phyloP scores from a whole-genome alignment of 331 rosid species.

The Prunus yedoensis region DNA sequence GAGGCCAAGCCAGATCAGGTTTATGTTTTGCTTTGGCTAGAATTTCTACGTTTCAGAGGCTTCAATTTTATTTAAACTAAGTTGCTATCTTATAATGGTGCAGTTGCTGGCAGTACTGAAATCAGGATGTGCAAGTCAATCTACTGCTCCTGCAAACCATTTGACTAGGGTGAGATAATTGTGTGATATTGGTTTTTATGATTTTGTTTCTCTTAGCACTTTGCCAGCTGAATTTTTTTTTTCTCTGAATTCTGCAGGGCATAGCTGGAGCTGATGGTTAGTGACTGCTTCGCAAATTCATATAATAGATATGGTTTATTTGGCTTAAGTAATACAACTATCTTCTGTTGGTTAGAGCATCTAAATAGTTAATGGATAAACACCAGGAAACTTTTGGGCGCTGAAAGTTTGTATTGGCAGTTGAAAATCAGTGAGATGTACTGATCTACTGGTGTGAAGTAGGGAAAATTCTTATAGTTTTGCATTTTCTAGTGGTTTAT shows the following conservation, averaged over 20 bases:
- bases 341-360: background rate
- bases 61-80: background rate
- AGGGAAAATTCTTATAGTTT: background rate
- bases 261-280: slow-evolving; percentile 43
- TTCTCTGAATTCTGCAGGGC: slow-evolving; percentile 36
- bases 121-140: slow-evolving; percentile 17
- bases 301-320: background rate
- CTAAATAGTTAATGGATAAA: background rate
- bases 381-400: background rate
- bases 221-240: slow-evolving; percentile 7
- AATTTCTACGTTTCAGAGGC: background rate
- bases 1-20: slow-evolving; percentile 21
- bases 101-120: slow-evolving; percentile 33
- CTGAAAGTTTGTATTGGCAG: background rate
- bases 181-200: background rate
- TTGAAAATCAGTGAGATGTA: background rate
- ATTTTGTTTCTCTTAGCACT: background rate
- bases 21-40: background rate
- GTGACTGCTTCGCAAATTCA: slow-evolving; percentile 17
- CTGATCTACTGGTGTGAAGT: background rate
- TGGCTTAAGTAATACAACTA: background rate
- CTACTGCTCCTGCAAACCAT: slow-evolving; percentile 12
- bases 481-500: background rate
- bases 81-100: slow-evolving; percentile 11
- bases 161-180: slow-evolving; percentile 39